Base-by-base conservation (phyloP, 495 filamentous ascomycete genomes). In the Hamigera avellanea region DNA sequence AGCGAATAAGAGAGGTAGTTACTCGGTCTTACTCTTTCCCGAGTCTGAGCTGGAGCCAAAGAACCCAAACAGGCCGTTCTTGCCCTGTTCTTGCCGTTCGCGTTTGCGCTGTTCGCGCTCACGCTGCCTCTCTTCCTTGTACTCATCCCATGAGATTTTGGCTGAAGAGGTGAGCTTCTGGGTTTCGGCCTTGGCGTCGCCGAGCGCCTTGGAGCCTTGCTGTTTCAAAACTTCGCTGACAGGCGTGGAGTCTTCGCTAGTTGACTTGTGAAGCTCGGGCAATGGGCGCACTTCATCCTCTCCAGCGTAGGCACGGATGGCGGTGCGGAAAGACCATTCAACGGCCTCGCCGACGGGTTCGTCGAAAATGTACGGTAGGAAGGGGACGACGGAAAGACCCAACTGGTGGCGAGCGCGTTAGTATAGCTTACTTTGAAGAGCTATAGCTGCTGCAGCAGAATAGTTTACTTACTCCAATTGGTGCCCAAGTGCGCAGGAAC, bases 311-410 rank as follows among this genome's bases (percentile, higher is more conserved):
- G 67, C 45, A 46, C 76, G 69, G 42, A 93, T 81, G 0, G 69
- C 82, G 43, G 76, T 81, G 36, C 91, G 80, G 66, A 98, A 95
- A 7, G 65, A 52, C 83, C 82, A 94, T 48, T 95, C 89, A 2
- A 93, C 80, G 0, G 80, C 86, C 37, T 83, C 67, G 56, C 95
- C 91, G 16, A 98, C 84, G 8, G 91, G 88, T 50, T 95, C 73
- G 48, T 98, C 91, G 53, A 96, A 98, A 27, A 95, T 52, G 38
- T 70, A 87, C 0, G 91, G 91, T 31, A 98, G 61, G 57, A 86
- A 82, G 6, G 91, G 91, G 15, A 98, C 89, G 23, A 87, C 76
- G 3, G 84, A 67, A 33, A 98, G 63, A 35, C 91, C 91, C 19
- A 98, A 72, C 45, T 79, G 47, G 6, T 33, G n/a, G n/a, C 6